A percentile compares a stretch with the other conserved stretches of the same genome.
Conservation (phyloP, 768 basidiomycete genomes). For the Leucogyrophana mollusca region DNA sequence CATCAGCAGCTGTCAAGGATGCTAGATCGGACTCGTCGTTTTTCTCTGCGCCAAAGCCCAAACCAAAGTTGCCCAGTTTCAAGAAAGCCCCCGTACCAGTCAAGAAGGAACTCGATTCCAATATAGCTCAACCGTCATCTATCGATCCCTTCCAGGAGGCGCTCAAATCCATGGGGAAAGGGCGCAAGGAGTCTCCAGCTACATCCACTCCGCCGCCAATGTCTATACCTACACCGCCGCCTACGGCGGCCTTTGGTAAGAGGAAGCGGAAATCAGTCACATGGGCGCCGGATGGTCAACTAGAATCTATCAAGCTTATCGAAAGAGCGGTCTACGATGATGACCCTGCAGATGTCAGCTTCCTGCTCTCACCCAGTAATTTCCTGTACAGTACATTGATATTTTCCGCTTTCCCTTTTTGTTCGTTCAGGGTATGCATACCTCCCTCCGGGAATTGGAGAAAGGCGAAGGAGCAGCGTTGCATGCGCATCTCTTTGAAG, state of each 20-base stretch:
- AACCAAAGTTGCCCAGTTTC: slow-evolving; percentile 82
- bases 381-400: slow-evolving; percentile 52
- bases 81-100: slow-evolving; percentile 63
- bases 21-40: slow-evolving; percentile 86
- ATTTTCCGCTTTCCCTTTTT: slow-evolving; percentile 31
- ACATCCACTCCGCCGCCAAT: slow-evolving; percentile 54
- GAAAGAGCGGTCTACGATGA: slow-evolving; percentile 88
- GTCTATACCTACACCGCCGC: slow-evolving; percentile 28
- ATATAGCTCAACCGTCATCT: slow-evolving; percentile 73
- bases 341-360: slow-evolving; percentile 83
- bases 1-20: slow-evolving; percentile 53
- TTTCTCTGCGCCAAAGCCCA: slow-evolving; percentile 84
- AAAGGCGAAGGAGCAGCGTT: slow-evolving; percentile 84
- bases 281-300: slow-evolving; percentile 73
- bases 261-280: slow-evolving; percentile 78
- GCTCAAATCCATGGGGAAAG: slow-evolving; percentile 71
- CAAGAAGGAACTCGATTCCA: slow-evolving; percentile 54
- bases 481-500: slow-evolving; percentile 82
- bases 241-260: slow-evolving; percentile 39
- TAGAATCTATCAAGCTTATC: slow-evolving; percentile 76
- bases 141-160: slow-evolving; percentile 83
- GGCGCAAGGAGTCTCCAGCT: slow-evolving; percentile 60
- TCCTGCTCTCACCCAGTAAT: slow-evolving; percentile 38
- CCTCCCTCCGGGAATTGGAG: slow-evolving; percentile 81
- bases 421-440: slow-evolving; percentile 67